These are phyloP conservation scores for grape (Vitis vinifera) DNA, from an alignment of 164 flowering plant genomes.

Conservation along the genomic window DNA sequence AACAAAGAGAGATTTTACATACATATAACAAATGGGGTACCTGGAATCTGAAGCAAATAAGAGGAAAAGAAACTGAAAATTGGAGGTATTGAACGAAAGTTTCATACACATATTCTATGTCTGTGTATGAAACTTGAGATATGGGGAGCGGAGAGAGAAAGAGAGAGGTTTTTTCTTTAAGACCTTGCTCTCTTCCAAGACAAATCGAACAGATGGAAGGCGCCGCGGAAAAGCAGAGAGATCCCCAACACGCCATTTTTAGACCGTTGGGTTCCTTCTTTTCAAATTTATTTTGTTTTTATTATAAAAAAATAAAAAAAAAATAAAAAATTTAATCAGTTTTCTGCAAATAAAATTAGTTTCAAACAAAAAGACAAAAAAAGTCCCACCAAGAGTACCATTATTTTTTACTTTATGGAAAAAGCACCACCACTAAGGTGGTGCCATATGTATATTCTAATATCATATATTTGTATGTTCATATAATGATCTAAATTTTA, in stretches of 20 bases:
- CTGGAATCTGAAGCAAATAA: not conserved
- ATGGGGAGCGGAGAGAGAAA: not conserved
- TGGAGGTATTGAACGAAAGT: not conserved
- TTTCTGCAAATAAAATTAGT: too few relatives aligned
- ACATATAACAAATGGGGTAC: not conserved
- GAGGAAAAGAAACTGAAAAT: not conserved
- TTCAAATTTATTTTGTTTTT: not conserved
- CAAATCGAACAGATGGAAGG: slow-evolving; percentile 19
- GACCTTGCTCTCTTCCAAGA: not conserved
- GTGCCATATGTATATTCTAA: too few relatives aligned
- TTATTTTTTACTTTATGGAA: too few relatives aligned
- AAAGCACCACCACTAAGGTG: too few relatives aligned
- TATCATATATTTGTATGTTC: too few relatives aligned
- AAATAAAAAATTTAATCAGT: too few relatives aligned
- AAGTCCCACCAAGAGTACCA: too few relatives aligned
- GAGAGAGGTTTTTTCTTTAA: not conserved
- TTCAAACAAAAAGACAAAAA: too few relatives aligned
- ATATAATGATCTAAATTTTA: too few relatives aligned
- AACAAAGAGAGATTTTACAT: too few relatives aligned
- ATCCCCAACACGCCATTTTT: not conserved
- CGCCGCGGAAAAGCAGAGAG: slow-evolving; percentile 25
- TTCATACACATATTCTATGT: too few relatives aligned
- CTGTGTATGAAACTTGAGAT: slow-evolving; percentile 1
- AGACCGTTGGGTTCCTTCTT: slow-evolving; percentile 13
- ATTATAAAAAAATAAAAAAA: too few relatives aligned